A percentile compares a stretch with the other conserved stretches of the same genome.
These are phyloP conservation scores for Paraglomus brasilianum DNA, from an alignment of 192 early-diverging fungal genomes.

Conservation along the genomic window DNA sequence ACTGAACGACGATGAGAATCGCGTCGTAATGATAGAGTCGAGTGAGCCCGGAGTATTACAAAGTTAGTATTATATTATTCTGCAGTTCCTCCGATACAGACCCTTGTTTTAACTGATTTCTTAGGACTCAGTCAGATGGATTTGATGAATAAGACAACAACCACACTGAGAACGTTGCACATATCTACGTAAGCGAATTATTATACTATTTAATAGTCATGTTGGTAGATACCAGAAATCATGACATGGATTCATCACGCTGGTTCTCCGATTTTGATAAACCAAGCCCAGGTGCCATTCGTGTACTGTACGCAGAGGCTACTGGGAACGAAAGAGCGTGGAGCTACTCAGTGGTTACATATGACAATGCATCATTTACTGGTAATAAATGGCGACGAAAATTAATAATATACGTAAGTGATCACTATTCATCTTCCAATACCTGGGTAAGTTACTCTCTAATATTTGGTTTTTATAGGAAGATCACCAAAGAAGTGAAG, in stretches of 20 bases:
- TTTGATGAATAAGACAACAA: background rate
- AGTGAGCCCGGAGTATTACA: conserved; percentile 10
- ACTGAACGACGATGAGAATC: background rate
- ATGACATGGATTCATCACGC: background rate
- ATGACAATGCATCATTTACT: conserved; percentile 7
- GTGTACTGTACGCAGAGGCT: conserved; percentile 14
- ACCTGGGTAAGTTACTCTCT: no score
- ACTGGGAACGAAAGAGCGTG: conserved; percentile 5
- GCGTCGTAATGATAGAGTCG: background rate
- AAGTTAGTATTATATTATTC: background rate
- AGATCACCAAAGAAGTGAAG: no score
- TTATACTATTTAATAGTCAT: no score
- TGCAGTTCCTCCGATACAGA: background rate
- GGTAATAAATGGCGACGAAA: no score
- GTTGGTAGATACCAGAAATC: background rate
- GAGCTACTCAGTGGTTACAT: background rate
- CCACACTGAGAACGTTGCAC: background rate
- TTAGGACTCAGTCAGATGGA: background rate
- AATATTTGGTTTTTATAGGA: no score
- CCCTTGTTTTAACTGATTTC: background rate
- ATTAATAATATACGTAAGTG: no score
- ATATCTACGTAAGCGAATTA: no score
- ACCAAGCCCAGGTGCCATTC: conserved; percentile 14
- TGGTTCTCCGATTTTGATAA: background rate
- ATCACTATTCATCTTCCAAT: no score